phyloP scores from a whole-genome alignment of 768 basidiomycete species.

The Xerocomus spinulosus region DNA sequence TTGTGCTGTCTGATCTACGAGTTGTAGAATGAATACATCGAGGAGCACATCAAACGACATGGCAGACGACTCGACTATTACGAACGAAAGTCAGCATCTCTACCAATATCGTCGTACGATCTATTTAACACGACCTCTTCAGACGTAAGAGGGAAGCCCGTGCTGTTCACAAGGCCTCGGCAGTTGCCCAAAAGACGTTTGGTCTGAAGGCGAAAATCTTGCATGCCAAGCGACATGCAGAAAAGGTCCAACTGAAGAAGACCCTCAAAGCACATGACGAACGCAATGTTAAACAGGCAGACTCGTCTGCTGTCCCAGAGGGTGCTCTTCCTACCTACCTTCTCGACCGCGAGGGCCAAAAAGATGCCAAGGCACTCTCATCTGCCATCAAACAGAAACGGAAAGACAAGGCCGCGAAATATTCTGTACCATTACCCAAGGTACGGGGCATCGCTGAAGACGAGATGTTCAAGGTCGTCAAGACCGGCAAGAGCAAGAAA shows the following conservation, averaged over 20 bases:
- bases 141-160: slow-evolving; percentile 85
- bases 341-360: slow-evolving; percentile 96
- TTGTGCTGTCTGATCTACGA: slow-evolving; percentile 6
- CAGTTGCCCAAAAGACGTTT: slow-evolving; percentile 87
- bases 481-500: slow-evolving; percentile 92
- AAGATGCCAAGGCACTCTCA: slow-evolving; percentile 94
- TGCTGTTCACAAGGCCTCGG: slow-evolving; percentile 71
- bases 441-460: slow-evolving; percentile 98
- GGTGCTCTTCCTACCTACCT: slow-evolving; percentile 94
- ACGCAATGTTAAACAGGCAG: slow-evolving; percentile 93
- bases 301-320: slow-evolving; percentile 76
- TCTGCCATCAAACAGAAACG: slow-evolving; percentile 97
- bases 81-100: slow-evolving; percentile 76
- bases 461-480: slow-evolving; percentile 99
- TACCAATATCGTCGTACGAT: background rate
- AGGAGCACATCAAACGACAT: slow-evolving; percentile 97
- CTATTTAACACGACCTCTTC: background rate
- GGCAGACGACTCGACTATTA: slow-evolving; percentile 94
- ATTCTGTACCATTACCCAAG: slow-evolving; percentile 93
- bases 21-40: slow-evolving; percentile 94
- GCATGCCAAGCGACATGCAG: slow-evolving; percentile 91
- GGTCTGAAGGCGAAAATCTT: slow-evolving; percentile 98
- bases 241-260: slow-evolving; percentile 99
- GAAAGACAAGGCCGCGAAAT: slow-evolving; percentile 99
- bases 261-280: slow-evolving; percentile 99